Evolutionary conservation across 2,329 filamentous ascomycete genomes (phyloP).

Genomic region (Hypoxylon sp.): DNA sequence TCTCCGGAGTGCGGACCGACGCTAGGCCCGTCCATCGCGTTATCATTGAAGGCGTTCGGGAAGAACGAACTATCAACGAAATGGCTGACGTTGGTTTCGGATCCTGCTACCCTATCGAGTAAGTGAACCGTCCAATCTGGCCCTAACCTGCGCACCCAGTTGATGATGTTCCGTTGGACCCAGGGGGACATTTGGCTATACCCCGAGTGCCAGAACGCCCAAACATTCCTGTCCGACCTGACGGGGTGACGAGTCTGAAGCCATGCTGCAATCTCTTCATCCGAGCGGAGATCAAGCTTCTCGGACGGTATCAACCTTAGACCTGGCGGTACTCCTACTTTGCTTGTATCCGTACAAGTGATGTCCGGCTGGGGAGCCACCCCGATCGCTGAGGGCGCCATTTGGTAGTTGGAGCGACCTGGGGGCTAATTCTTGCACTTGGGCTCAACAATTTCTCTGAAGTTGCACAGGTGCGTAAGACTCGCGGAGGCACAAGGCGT

Average conservation of each 20-base stretch:
- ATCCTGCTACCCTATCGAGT: conserved; percentile 54
- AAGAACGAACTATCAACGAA: conserved; percentile 54
- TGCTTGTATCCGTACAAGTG: conserved; percentile 18
- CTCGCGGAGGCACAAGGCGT: not conserved
- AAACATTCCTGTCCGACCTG: conserved; percentile 57
- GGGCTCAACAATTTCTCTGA: not conserved
- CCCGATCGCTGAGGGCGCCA: conserved; percentile 40
- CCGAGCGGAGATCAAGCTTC: conserved; percentile 48
- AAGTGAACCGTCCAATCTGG: conserved; percentile 57
- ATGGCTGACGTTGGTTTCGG: conserved; percentile 53
- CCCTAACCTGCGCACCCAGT: conserved; percentile 55
- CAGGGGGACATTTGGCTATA: conserved; percentile 52
- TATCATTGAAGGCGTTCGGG: conserved; percentile 57
- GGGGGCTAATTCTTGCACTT: not conserved
- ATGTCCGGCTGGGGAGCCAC: conserved; percentile 25
- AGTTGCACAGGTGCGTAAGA: not conserved
- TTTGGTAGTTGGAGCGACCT: conserved; percentile 8
- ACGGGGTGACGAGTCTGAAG: conserved; percentile 50
- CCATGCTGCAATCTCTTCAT: conserved; percentile 51
- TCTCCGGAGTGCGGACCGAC: conserved; percentile 61
- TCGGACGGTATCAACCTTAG: conserved; percentile 42
- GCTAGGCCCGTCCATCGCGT: conserved; percentile 59
- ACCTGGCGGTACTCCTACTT: conserved; percentile 39
- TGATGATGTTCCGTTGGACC: conserved; percentile 54
- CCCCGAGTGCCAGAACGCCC: conserved; percentile 59